These are phyloP conservation scores for Rhodosporidiobolus odoratus DNA, from an alignment of 768 basidiomycete species.

Conservation along the genomic window DNA sequence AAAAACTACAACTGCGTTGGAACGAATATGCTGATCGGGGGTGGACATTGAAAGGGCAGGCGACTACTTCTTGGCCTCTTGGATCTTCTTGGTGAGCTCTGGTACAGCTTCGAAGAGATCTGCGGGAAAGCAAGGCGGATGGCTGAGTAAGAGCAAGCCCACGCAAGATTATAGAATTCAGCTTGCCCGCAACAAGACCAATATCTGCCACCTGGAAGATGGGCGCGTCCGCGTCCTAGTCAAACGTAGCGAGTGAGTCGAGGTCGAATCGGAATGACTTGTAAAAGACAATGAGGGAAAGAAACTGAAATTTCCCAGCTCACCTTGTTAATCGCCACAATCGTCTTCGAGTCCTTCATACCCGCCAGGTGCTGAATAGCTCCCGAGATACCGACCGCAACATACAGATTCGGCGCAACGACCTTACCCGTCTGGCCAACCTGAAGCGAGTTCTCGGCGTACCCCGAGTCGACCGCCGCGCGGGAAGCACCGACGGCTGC, in stretches of 20 bases:
- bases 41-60: not conserved
- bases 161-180: not conserved
- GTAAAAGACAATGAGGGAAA: not conserved
- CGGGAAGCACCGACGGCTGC: slow-evolving; percentile 97
- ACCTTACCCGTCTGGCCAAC: slow-evolving; percentile 99
- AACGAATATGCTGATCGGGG: too few species aligned
- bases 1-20: not conserved
- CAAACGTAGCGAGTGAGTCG: too few species aligned
- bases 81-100: slow-evolving; percentile 79
- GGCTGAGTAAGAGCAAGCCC: not conserved
- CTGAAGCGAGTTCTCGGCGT: slow-evolving; percentile 93
- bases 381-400: slow-evolving; percentile 94
- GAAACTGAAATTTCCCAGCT: slow-evolving; percentile 21
- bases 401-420: slow-evolving; percentile 91
- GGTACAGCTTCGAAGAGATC: slow-evolving; percentile 91
- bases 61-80: slow-evolving; percentile 48
- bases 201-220: slow-evolving; percentile 98
- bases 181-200: slow-evolving; percentile 66
- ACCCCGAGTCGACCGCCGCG: slow-evolving; percentile 96
- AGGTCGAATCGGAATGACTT: not conserved
- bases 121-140: not conserved
- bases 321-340: slow-evolving; percentile 96
- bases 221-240: slow-evolving; percentile 91
- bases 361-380: slow-evolving; percentile 98
- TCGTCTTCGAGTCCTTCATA: slow-evolving; percentile 98